Percentiles rank a stretch among this genome's conserved stretches.
These are phyloP conservation scores for Stylosanthes scabra DNA, from an alignment of 331 rosid genomes.

Conservation along the genomic window DNA sequence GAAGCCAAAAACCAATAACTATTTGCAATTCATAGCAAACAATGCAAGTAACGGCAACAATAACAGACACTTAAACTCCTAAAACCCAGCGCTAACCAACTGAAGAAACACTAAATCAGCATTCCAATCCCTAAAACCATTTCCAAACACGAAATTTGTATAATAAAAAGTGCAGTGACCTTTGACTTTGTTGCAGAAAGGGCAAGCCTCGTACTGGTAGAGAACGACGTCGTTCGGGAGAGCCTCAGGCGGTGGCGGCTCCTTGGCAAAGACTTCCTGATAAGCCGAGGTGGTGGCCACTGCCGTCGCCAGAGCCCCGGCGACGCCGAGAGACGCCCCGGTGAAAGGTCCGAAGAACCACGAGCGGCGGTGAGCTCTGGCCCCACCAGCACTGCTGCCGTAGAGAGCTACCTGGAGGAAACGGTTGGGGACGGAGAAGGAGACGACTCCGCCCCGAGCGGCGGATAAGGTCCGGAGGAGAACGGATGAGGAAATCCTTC, in stretches of 20 bases:
- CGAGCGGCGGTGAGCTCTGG: conserved; percentile 42
- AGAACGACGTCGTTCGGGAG: conserved; percentile 85
- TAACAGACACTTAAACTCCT: background rate
- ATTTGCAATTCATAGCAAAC: background rate
- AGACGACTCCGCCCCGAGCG: conserved; percentile 43
- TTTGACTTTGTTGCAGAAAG: conserved; percentile 98
- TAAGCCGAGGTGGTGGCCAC: conserved; percentile 50
- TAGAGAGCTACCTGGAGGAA: conserved; percentile 62
- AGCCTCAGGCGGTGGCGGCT: conserved; percentile 59
- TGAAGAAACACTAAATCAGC: background rate
- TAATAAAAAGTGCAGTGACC: conserved; percentile 41
- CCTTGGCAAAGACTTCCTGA: conserved; percentile 76
- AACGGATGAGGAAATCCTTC: conserved; percentile 56
- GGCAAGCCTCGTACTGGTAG: conserved; percentile 98
- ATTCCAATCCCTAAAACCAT: background rate
- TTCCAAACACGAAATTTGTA: background rate
- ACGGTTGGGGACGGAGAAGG: conserved; percentile 46
- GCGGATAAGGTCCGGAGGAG: conserved; percentile 65
- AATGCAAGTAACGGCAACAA: background rate
- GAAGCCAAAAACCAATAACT: background rate
- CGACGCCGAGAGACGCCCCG: conserved; percentile 54
- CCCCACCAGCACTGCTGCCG: conserved; percentile 38
- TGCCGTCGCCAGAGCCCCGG: conserved; percentile 56
- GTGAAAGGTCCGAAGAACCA: conserved; percentile 50
- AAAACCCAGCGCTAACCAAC: background rate